Evolutionary conservation across 352 stramenopile species (phyloP).

Genomic region (Phytopythium vexans): DNA sequence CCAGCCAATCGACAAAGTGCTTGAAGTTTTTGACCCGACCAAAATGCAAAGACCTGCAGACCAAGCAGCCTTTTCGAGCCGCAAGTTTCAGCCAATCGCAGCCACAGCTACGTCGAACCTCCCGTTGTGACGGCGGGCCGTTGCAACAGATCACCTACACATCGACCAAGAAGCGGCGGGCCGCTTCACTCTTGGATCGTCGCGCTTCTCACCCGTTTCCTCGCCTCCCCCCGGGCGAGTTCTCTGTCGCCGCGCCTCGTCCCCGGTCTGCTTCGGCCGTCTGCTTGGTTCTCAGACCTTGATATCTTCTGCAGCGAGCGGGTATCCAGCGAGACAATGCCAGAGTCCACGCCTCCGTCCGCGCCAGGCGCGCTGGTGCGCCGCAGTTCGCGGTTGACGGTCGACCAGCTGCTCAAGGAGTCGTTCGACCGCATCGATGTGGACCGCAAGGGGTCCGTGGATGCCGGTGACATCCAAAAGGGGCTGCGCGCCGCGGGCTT

Average conservation of each 20-base stretch:
- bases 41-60: constrained; percentile 2
- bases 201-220: too few relatives aligned
- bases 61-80: background rate
- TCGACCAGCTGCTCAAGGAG: constrained; percentile 69
- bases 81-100: constrained; percentile 1
- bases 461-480: constrained; percentile 73
- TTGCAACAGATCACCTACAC: background rate
- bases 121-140: too few relatives aligned
- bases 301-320: too few relatives aligned
- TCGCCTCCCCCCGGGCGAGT: too few relatives aligned
- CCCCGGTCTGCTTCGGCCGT: too few relatives aligned
- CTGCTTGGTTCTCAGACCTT: too few relatives aligned
- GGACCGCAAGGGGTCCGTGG: constrained; percentile 66
- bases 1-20: background rate
- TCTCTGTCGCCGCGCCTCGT: background rate
- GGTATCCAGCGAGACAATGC: background rate
- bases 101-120: too few relatives aligned
- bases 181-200: too few relatives aligned
- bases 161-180: background rate
- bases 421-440: constrained; percentile 73
- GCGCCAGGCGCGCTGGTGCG: constrained; percentile 43
- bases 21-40: constrained; percentile 3
- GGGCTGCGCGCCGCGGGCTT: constrained; percentile 60
- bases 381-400: constrained; percentile 75
- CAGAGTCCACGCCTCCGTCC: background rate